Percentiles rank a stretch among this genome's conserved stretches.
phyloP scores from a whole-genome alignment of 2,329 filamentous ascomycete genomes.

The Xylariales sp. region DNA sequence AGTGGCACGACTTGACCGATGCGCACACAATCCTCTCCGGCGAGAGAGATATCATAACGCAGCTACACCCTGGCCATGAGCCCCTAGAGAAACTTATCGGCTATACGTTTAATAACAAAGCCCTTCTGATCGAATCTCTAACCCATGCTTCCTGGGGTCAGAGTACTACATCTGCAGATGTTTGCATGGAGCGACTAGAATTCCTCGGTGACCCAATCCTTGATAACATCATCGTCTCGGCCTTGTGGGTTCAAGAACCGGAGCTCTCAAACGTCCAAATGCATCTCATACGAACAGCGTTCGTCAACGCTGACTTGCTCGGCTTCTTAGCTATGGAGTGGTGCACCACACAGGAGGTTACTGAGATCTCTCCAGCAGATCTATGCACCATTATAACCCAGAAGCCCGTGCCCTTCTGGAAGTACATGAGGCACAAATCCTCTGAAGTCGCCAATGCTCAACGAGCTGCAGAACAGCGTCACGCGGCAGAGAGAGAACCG shows the following conservation, averaged over 20 bases:
- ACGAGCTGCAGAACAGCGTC: slow-evolving; percentile 56
- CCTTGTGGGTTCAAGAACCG: slow-evolving; percentile 62
- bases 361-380: slow-evolving; percentile 43
- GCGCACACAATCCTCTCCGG: slow-evolving; percentile 59
- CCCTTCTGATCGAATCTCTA: slow-evolving; percentile 79
- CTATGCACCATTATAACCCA: slow-evolving; percentile 43
- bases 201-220: slow-evolving; percentile 89
- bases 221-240: slow-evolving; percentile 77
- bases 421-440: slow-evolving; percentile 73
- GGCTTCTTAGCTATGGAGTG: slow-evolving; percentile 78
- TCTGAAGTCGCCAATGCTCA: slow-evolving; percentile 61
- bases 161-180: slow-evolving; percentile 52
- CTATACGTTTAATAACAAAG: slow-evolving; percentile 75
- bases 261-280: slow-evolving; percentile 68
- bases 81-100: slow-evolving; percentile 74
- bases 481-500: slow-evolving; percentile 58
- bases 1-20: slow-evolving; percentile 62
- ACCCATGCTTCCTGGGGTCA: slow-evolving; percentile 75
- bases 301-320: slow-evolving; percentile 85
- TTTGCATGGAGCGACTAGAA: slow-evolving; percentile 78
- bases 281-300: slow-evolving; percentile 78
- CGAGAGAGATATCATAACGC: slow-evolving; percentile 51
- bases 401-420: slow-evolving; percentile 67
- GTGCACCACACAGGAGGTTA: slow-evolving; percentile 51
- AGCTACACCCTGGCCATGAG: slow-evolving; percentile 56